phyloP scores from a whole-genome alignment of 805 yeast genomes.

The Ogataea sp. region DNA sequence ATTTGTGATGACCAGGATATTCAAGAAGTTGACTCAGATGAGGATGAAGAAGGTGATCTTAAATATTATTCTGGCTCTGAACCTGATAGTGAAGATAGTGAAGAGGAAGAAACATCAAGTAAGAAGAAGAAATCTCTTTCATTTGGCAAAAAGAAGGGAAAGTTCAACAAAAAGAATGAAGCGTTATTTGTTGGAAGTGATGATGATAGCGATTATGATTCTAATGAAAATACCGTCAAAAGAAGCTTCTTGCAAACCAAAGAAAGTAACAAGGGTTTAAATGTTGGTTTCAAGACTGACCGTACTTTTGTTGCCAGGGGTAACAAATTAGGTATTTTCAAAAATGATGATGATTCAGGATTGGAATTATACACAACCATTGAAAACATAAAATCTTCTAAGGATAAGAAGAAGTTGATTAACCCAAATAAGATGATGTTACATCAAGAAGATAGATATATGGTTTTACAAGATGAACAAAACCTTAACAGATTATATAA shows the following conservation, averaged over 20 bases:
- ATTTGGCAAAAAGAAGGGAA: not conserved
- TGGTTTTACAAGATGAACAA: slow-evolving; percentile 54
- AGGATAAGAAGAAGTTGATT: slow-evolving; percentile 34
- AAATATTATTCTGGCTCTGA: slow-evolving; percentile 9
- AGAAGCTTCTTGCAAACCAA: slow-evolving; percentile 14
- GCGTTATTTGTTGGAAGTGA: slow-evolving; percentile 26
- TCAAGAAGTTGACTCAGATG: slow-evolving; percentile 21
- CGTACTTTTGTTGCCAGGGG: slow-evolving; percentile 78
- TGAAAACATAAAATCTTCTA: slow-evolving; percentile 42
- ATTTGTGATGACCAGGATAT: slow-evolving; percentile 20
- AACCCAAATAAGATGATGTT: slow-evolving; percentile 65
- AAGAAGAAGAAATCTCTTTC: slow-evolving; percentile 4
- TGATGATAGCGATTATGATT: slow-evolving; percentile 30
- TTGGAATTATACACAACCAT: slow-evolving; percentile 65
- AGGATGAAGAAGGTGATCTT: slow-evolving; percentile 26
- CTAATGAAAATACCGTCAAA: slow-evolving; percentile 13
- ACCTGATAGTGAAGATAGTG: slow-evolving; percentile 20
- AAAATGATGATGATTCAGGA: slow-evolving; percentile 39
- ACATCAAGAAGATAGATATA: slow-evolving; percentile 62
- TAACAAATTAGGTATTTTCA: slow-evolving; percentile 73
- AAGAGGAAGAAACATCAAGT: slow-evolving; percentile 11
- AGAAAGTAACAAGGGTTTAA: slow-evolving; percentile 54
- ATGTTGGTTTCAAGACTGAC: slow-evolving; percentile 63
- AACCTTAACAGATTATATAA: slow-evolving; percentile 43
- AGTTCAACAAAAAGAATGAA: slow-evolving; percentile 1